These are phyloP conservation scores for Globisporangium nunn DNA, from an alignment of 352 stramenopile species.

Conservation along the genomic window DNA sequence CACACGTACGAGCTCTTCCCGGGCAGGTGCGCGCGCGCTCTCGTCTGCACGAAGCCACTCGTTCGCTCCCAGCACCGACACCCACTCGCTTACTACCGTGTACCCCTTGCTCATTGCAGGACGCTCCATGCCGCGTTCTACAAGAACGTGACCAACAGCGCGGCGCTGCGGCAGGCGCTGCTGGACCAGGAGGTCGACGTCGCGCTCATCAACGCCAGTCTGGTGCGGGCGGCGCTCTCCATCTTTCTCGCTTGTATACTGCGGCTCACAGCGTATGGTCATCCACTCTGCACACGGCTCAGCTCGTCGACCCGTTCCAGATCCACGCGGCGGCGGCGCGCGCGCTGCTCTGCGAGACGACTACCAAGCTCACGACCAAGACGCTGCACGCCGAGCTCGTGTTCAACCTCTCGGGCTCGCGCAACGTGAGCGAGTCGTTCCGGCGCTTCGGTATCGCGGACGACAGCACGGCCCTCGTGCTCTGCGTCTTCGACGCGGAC, in stretches of 20 bases:
- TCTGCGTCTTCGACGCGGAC: conserved; percentile 72
- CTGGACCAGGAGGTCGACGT: conserved; percentile 61
- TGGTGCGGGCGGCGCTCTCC: conserved; percentile 21
- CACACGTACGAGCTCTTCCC: conserved; percentile 62
- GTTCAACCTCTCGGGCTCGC: conserved; percentile 79
- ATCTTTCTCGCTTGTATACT: not conserved
- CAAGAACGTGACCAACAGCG: conserved; percentile 64
- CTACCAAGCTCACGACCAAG: conserved; percentile 54
- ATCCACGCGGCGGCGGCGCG: conserved; percentile 65
- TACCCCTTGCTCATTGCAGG: conserved; percentile 12
- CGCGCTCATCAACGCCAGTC: conserved; percentile 64
- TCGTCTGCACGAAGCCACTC: too few species aligned
- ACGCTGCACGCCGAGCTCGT: conserved; percentile 78
- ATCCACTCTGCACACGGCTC: not conserved
- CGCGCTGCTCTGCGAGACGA: conserved; percentile 59
- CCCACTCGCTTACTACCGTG: not conserved
- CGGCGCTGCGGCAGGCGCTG: conserved; percentile 44
- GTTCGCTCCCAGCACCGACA: too few species aligned
- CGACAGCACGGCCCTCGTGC: conserved; percentile 43
- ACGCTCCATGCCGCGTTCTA: conserved; percentile 72
- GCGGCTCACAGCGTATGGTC: too few species aligned
- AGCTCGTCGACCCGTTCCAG: conserved; percentile 76
- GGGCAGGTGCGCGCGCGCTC: conserved; percentile 26
- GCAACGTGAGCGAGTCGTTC: conserved; percentile 81
- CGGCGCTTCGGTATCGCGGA: conserved; percentile 67